phyloP scores from a whole-genome alignment of 2,329 filamentous ascomycete species.

The Purpureocillium takamizusanense region DNA sequence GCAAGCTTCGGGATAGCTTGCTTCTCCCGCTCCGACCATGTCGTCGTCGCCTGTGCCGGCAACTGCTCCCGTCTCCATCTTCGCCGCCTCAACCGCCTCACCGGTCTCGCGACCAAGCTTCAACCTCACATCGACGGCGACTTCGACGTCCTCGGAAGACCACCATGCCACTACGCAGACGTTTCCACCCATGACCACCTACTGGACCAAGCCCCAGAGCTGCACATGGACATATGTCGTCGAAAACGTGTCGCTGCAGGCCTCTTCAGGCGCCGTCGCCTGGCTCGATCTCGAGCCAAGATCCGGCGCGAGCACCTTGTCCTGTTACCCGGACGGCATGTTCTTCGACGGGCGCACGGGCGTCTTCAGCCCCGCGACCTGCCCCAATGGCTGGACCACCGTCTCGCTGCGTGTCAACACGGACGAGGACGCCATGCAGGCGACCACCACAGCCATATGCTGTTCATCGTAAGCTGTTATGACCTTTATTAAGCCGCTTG shows the following conservation, averaged over 20 bases:
- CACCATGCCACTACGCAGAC: slow-evolving; percentile 10
- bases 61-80: slow-evolving; percentile 1
- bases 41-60: slow-evolving; percentile 4
- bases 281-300: slow-evolving; percentile 28
- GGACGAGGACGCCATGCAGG: slow-evolving; percentile 14
- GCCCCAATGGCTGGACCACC: slow-evolving; percentile 30
- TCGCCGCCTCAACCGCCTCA: slow-evolving; percentile 3
- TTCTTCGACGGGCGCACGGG: slow-evolving; percentile 25
- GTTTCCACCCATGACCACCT: slow-evolving; percentile 27
- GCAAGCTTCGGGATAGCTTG: no score
- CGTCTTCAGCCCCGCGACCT: slow-evolving; percentile 29
- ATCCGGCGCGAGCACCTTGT: slow-evolving; percentile 24
- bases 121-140: not conserved
- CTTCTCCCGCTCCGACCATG: slow-evolving; percentile 1
- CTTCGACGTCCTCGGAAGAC: slow-evolving; percentile 1
- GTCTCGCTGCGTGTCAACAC: slow-evolving; percentile 21
- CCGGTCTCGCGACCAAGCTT: slow-evolving; percentile 2
- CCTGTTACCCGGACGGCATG: slow-evolving; percentile 32
- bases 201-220: slow-evolving; percentile 23
- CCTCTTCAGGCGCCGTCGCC: slow-evolving; percentile 19
- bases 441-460: slow-evolving; percentile 29
- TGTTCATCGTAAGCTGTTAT: slow-evolving; percentile 27
- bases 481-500: slow-evolving; percentile 2
- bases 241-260: slow-evolving; percentile 13
- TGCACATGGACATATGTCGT: slow-evolving; percentile 30